Evolutionary conservation across 2,329 filamentous ascomycete genomes (phyloP).

Genomic region (Talaromyces sp.): DNA sequence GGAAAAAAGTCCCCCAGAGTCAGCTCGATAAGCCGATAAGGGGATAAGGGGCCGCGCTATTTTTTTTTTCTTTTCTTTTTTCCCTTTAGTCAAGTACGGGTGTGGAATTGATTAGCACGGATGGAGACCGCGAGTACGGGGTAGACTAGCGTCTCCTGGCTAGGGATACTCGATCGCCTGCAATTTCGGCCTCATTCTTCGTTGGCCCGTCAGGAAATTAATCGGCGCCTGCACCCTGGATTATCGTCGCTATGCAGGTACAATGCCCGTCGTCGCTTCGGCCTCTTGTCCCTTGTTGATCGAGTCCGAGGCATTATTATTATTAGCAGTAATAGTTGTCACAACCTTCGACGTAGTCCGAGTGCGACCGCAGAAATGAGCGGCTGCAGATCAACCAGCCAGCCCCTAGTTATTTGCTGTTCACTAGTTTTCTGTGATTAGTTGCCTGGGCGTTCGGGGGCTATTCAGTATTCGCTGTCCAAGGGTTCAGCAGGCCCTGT

Average conservation of each 20-base stretch:
- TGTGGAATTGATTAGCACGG: not conserved
- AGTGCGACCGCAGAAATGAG: not conserved
- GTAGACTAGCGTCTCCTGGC: not conserved
- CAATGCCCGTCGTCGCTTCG: not conserved
- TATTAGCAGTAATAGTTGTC: not conserved
- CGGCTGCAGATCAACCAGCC: not conserved
- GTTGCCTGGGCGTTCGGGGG: not conserved
- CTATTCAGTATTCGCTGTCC: not conserved
- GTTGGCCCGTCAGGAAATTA: not conserved
- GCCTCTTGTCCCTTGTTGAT: not conserved
- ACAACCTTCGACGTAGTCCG: not conserved
- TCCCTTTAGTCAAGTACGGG: constrained; percentile 1
- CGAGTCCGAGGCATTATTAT: not conserved
- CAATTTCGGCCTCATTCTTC: not conserved
- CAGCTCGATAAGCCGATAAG: not conserved
- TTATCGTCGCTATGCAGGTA: not conserved
- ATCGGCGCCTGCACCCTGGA: not conserved
- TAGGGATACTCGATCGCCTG: not conserved
- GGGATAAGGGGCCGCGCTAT: constrained; percentile 5
- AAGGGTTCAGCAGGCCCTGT: not conserved
- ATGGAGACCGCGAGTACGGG: not conserved
- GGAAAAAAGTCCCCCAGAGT: not conserved
- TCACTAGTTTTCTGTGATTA: not conserved
- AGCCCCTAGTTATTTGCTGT: not conserved
- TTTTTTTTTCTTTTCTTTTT: not conserved